Evolutionary conservation across 2,329 filamentous ascomycete species (phyloP).

Genomic region (Calonectria fujianensis): DNA sequence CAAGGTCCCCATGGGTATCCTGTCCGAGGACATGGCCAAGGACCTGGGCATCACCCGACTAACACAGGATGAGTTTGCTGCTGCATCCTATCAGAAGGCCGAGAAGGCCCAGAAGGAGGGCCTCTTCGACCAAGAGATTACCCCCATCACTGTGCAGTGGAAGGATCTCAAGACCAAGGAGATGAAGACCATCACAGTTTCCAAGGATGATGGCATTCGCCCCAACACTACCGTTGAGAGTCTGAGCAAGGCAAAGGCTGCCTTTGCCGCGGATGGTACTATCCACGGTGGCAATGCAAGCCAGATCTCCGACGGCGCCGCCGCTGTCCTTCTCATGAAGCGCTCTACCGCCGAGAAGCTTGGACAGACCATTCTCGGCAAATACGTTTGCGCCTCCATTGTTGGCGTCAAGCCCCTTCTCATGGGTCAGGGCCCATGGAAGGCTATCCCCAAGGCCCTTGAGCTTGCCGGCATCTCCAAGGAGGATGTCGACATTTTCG

Average conservation of each 20-base stretch:
- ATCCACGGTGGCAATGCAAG: conserved; percentile 98
- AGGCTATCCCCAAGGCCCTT: conserved; percentile 94
- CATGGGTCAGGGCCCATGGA: conserved; percentile 97
- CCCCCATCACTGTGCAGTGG: conserved; percentile 88
- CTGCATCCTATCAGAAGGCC: conserved; percentile 94
- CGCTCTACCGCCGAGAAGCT: conserved; percentile 91
- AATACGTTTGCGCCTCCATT: conserved; percentile 89
- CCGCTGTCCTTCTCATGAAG: conserved; percentile 96
- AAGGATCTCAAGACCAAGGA: conserved; percentile 94
- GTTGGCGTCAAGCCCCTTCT: conserved; percentile 94
- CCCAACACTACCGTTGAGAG: conserved; percentile 90
- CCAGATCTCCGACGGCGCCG: conserved; percentile 96
- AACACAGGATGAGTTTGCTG: conserved; percentile 93
- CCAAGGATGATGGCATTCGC: conserved; percentile 90
- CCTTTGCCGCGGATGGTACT: conserved; percentile 92
- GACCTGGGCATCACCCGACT: conserved; percentile 83
- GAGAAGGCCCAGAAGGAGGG: conserved; percentile 88
- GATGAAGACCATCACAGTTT: conserved; percentile 87
- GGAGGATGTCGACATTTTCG: conserved; percentile 96
- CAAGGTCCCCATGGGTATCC: conserved; percentile 96
- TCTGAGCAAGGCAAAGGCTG: conserved; percentile 91
- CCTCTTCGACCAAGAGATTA: conserved; percentile 95
- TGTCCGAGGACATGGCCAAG: conserved; percentile 96
- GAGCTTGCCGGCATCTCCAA: conserved; percentile 89
- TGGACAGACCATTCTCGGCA: conserved; percentile 92